phyloP scores from a whole-genome alignment of 306 rosid genomes.

The Gynostemma pentaphyllum region DNA sequence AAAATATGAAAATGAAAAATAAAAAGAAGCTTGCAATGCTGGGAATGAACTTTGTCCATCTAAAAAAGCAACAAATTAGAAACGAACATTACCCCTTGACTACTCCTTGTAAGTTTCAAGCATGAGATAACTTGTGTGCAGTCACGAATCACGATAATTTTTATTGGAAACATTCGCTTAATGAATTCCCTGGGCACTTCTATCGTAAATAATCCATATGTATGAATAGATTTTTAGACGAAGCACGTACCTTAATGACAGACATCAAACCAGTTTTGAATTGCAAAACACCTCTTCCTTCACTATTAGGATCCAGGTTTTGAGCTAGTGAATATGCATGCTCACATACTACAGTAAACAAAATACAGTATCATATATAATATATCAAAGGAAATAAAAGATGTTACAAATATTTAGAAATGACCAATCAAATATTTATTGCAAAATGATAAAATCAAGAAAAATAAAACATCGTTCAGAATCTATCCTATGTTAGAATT shows the following conservation, averaged over 20 bases:
- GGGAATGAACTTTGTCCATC: too few relatives aligned
- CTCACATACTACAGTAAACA: constrained; percentile 68
- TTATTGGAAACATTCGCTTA: too few relatives aligned
- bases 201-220: neutral
- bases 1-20: too few relatives aligned
- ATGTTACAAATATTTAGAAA: neutral
- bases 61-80: too few relatives aligned
- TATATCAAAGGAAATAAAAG: neutral
- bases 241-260: constrained; percentile 66
- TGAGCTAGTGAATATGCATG: constrained; percentile 90
- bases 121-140: neutral
- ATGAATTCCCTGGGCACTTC: too few relatives aligned
- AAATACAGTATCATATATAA: constrained; percentile 6
- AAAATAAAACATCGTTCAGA: too few relatives aligned
- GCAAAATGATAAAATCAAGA: neutral
- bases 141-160: neutral
- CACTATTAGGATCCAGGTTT: constrained; percentile 87
- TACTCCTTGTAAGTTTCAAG: neutral
- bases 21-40: too few relatives aligned
- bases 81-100: neutral
- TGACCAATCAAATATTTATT: neutral
- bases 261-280: constrained; percentile 97
- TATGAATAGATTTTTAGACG: neutral
- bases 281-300: constrained; percentile 95
- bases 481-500: too few relatives aligned